Conservation (phyloP, 345 rosid species). For the Eucalyptus tenuipes region DNA sequence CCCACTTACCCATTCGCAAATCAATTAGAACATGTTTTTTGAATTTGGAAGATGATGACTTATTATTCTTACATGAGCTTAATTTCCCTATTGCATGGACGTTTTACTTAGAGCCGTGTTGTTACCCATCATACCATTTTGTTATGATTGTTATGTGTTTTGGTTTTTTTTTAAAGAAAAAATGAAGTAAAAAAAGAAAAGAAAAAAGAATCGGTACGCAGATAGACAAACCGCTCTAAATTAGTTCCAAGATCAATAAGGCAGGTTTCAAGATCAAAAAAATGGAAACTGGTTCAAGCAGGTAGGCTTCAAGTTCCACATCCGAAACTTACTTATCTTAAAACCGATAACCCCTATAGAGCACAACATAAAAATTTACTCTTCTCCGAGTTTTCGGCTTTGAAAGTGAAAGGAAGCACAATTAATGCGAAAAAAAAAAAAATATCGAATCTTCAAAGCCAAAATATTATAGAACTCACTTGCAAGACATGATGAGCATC, state of each 20-base stretch:
- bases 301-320: neutral
- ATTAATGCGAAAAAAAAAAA: too few relatives aligned
- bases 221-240: neutral
- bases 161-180: rapidly evolving
- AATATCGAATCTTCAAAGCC: rapidly evolving
- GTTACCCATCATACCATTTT: neutral
- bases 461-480: neutral
- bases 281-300: rapidly evolving
- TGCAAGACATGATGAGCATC: neutral
- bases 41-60: too few relatives aligned
- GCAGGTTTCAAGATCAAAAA: neutral
- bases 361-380: neutral
- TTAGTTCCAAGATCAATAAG: neutral
- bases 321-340: too few relatives aligned
- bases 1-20: neutral
- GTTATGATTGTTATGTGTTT: neutral
- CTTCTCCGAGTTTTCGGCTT: neutral
- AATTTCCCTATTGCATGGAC: neutral
- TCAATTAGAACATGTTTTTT: neutral
- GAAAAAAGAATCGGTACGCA: rapidly evolving
- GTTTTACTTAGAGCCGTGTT: neutral
- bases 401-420: neutral
- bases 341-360: too few relatives aligned
- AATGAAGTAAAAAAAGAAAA: neutral
- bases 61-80: neutral